Evolutionary conservation across 1,139 yeast species (phyloP).

Genomic region (Debaryomyces subglobosus): DNA sequence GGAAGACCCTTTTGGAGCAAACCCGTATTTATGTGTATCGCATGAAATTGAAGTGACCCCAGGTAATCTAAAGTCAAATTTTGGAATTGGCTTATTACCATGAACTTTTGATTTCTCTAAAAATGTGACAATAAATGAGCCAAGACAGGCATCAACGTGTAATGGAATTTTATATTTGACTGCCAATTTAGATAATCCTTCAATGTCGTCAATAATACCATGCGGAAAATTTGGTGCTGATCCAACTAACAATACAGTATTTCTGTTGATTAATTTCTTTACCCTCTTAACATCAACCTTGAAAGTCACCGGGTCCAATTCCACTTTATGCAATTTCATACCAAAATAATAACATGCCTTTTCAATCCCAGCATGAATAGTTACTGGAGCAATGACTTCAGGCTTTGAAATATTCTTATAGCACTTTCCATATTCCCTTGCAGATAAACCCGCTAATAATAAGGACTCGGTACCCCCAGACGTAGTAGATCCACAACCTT

Average conservation of each 20-base stretch:
- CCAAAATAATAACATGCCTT: conserved; percentile 93
- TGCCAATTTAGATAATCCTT: conserved; percentile 69
- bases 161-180: conserved; percentile 67
- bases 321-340: conserved; percentile 81
- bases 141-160: conserved; percentile 95
- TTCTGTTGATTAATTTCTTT: conserved; percentile 64
- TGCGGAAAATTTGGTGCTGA: conserved; percentile 98
- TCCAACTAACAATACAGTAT: conserved; percentile 84
- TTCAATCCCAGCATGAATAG: conserved; percentile 94
- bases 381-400: conserved; percentile 85
- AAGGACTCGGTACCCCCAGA: conserved; percentile 98
- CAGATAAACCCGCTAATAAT: conserved; percentile 82
- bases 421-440: conserved; percentile 65
- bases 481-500: conserved; percentile 86
- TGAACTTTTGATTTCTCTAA: conserved; percentile 67
- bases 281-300: conserved; percentile 71
- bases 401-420: conserved; percentile 68
- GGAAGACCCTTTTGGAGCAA: conserved; percentile 97
- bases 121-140: conserved; percentile 87
- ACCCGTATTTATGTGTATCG: conserved; percentile 97
- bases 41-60: conserved; percentile 98
- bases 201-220: conserved; percentile 91
- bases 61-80: conserved; percentile 82
- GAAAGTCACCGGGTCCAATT: conserved; percentile 66
- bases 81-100: conserved; percentile 47